These are phyloP conservation scores for Coprinellus micaceus DNA, from an alignment of 768 basidiomycete species.

Conservation along the genomic window DNA sequence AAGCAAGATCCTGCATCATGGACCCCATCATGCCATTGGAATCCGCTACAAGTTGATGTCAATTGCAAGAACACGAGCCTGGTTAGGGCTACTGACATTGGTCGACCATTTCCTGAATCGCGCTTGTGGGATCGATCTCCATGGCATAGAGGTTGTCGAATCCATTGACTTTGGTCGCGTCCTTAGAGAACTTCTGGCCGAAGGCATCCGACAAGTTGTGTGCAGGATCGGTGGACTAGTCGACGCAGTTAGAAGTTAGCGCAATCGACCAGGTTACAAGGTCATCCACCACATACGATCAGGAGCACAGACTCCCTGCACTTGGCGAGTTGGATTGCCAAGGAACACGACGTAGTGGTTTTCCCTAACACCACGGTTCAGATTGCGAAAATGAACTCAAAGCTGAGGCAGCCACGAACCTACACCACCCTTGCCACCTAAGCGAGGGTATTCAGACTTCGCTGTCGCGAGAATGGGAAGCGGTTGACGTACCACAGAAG, in stretches of 20 bases:
- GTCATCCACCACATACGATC: constrained; percentile 62
- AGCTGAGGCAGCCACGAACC: constrained; percentile 48
- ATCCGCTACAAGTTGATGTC: constrained; percentile 51
- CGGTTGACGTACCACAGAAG: constrained; percentile 77
- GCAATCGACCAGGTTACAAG: not conserved
- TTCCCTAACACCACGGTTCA: constrained; percentile 57
- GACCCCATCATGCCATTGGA: constrained; percentile 94
- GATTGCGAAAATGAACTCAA: not conserved
- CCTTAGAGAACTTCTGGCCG: constrained; percentile 98
- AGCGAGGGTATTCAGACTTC: constrained; percentile 14
- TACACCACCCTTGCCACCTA: constrained; percentile 98
- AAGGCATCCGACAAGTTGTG: constrained; percentile 99
- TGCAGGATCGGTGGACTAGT: constrained; percentile 96
- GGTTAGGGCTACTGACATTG: constrained; percentile 57
- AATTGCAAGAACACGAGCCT: constrained; percentile 1
- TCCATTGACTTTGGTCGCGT: constrained; percentile 96
- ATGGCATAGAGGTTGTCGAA: constrained; percentile 96
- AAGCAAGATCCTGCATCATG: constrained; percentile 99
- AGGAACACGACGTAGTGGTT: constrained; percentile 95
- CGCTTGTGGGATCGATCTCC: constrained; percentile 98
- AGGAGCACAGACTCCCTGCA: constrained; percentile 93
- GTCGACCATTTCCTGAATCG: constrained; percentile 99
- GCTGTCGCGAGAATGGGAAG: not conserved
- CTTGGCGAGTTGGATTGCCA: constrained; percentile 93
- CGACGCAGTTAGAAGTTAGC: constrained; percentile 2